Evolutionary conservation across 2,329 filamentous ascomycete genomes (phyloP).

Genomic region (Chaetomium strumarium): DNA sequence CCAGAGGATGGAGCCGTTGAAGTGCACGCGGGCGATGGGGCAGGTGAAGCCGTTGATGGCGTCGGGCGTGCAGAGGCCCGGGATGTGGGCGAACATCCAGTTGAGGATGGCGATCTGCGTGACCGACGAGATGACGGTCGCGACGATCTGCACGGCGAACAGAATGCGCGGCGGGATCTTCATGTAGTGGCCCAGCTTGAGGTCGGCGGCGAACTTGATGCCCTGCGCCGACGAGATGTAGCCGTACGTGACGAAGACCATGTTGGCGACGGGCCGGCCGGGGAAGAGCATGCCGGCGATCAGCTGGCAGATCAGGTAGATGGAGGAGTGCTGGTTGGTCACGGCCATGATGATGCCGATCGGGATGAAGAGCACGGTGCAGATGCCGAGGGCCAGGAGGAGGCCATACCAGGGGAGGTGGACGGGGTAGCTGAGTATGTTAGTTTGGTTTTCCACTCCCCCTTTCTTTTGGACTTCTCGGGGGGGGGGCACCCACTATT

Average conservation of each 20-base stretch:
- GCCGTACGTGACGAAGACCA: constrained; percentile 89
- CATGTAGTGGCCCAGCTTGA: constrained; percentile 86
- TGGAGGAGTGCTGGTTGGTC: constrained; percentile 81
- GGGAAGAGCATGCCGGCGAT: constrained; percentile 78
- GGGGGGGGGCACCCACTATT: constrained; percentile 61
- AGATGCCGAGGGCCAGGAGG: constrained; percentile 70
- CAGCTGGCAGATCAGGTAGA: constrained; percentile 81
- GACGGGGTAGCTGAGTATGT: constrained; percentile 59
- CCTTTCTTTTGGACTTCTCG: no score
- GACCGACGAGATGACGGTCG: constrained; percentile 68
- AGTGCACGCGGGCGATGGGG: constrained; percentile 80
- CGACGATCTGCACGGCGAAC: constrained; percentile 71
- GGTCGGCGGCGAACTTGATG: constrained; percentile 80
- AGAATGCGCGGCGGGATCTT: constrained; percentile 76
- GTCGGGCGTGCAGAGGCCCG: constrained; percentile 67
- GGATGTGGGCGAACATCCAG: constrained; percentile 80
- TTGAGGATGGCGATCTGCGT: constrained; percentile 82
- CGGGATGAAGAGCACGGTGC: constrained; percentile 77
- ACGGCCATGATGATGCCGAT: constrained; percentile 92
- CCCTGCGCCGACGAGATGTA: constrained; percentile 87
- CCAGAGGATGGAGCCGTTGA: constrained; percentile 87
- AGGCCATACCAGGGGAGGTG: constrained; percentile 84
- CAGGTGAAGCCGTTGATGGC: constrained; percentile 87
- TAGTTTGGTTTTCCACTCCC: constrained; percentile 9
- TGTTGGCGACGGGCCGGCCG: constrained; percentile 80